Evolutionary conservation across 306 rosid genomes (phyloP), one percentile per base, ranked within the genome.

Genomic region (Cicer judaicum): DNA sequence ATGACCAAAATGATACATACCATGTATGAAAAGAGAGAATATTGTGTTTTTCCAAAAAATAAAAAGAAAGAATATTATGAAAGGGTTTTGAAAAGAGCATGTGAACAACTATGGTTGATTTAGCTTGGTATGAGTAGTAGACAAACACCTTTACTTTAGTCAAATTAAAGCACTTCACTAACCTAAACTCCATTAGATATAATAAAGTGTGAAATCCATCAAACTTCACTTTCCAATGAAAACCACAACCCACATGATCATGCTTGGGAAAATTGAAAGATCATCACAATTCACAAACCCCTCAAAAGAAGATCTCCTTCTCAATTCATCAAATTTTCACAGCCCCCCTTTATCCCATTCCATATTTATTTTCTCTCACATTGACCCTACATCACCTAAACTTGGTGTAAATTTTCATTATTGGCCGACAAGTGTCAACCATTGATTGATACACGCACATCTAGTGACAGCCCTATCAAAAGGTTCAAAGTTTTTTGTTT

Each of bases 221-320:
- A 76, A 68, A 71, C 79, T 81, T 81, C 83, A 77, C 85, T 89
- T 85, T 91, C 88, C 85, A 73, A 83, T 50, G 88, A 88, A 88
- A 84, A 76, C 86, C 83, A 81, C 88, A 77, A 71, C 83, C 87
- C 91, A 86, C 94, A 86, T 90, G 96, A 89, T 82, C 76, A 80
- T 90, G 92, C 84, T 85, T 42, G 89, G 88, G 79, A 79, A 81
- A 84, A 86, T 84, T 80, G 87, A 87, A 75, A 88, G 87, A 79
- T 88, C 85, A 77, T 88, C 85, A 77, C 87, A 78, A 64, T 38
- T 60, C 44, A 78, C 68, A 12, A 36, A 43, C 29, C n/a, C 10
- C 42, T 78, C 70, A 66, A 79, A 81, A 83, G 83, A 84, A 84
- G 84, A 81, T 74, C 64, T 79, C 75, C 50, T 18, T 61, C 5